Conservation (phyloP, 192 early-diverging fungal genomes). For the Coemansia sp. region DNA sequence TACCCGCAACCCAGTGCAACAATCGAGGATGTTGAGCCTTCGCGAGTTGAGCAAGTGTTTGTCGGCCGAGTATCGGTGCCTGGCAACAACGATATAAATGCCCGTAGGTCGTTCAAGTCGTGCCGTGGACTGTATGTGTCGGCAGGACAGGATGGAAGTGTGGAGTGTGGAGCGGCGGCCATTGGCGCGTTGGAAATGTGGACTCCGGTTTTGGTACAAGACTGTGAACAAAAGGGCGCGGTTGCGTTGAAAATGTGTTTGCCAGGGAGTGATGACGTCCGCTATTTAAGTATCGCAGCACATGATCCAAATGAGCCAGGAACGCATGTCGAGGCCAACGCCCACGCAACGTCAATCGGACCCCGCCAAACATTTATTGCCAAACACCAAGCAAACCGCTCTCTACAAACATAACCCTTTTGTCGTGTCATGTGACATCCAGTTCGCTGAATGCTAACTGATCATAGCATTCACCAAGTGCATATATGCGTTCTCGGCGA, state of each 20-base stretch:
- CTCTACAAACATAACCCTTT: neutral
- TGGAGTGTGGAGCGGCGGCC: slow-evolving; percentile 19
- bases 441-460: too few species aligned
- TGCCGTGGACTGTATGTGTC: slow-evolving; percentile 25
- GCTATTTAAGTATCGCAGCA: slow-evolving; percentile 14
- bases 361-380: slow-evolving; percentile 3
- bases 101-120: slow-evolving; percentile 34
- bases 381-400: slow-evolving; percentile 9
- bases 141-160: slow-evolving; percentile 7
- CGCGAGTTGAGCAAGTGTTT: slow-evolving; percentile 41
- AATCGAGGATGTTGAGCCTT: slow-evolving; percentile 12
- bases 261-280: slow-evolving; percentile 13
- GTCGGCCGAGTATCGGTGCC: slow-evolving; percentile 33
- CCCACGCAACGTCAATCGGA: slow-evolving; percentile 3
- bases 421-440: too few species aligned
- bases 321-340: neutral
- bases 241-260: slow-evolving; percentile 24
- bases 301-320: neutral
- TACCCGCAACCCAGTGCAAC: too few species aligned
- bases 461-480: too few species aligned
- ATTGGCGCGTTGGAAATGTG: slow-evolving; percentile 45
- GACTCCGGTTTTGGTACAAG: slow-evolving; percentile 35
- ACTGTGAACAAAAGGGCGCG: slow-evolving; percentile 28
- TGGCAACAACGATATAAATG: slow-evolving; percentile 4
- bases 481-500: too few species aligned